Base-by-base conservation (phyloP, 2,329 filamentous ascomycete genomes). In the Claviceps africana region DNA sequence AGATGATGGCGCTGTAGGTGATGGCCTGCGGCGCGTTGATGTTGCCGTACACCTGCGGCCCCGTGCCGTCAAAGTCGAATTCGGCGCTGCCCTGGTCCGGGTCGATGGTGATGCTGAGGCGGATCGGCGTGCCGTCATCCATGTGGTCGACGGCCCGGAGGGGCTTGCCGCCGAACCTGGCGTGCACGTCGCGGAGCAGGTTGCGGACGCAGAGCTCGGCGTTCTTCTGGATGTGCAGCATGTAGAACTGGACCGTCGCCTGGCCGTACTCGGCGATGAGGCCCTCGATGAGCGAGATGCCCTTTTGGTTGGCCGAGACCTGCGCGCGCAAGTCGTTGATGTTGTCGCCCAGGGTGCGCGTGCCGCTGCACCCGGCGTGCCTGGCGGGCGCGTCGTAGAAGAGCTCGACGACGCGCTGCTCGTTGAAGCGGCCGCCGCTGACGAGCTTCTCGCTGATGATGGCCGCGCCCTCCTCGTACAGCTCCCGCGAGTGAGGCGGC, bases 1-100 rank as follows among this genome's bases (percentile, higher is more conserved):
- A 93, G 57, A 93, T 91, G 58, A 91, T 90, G n/a, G 87, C 87
- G 7, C 81, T 85, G 68, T 86, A 88, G 0, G 86, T 90, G 47
- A 93, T 85, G 3, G 87, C 87, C 66, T 88, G 78, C 0, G 87
- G 87, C 0, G 87, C 86, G 61, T 93, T 93, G 66, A 83, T 83
- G 59, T 89, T 90, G 31, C 79, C 85, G 59, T 88, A 88, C 1
- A 88, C 84, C 66, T 93, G 85, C 0, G 84, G 81, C 0, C 87
- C 87, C 0, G 87, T 93, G 21, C 87, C 87, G 0, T 72, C 75
- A 64, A 93, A 93, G 63, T 93, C 86, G 59, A 93, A 93, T 1
- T 85, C 72, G 0, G 87, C 87, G 56, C 88, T 86, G 25, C 86
- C 87, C 55, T 85, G 83, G 0, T 82, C 76, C 0, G 78, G 77